Base-by-base conservation (phyloP, 2,329 filamentous ascomycete genomes). In the Cryphonectria carpinicola region DNA sequence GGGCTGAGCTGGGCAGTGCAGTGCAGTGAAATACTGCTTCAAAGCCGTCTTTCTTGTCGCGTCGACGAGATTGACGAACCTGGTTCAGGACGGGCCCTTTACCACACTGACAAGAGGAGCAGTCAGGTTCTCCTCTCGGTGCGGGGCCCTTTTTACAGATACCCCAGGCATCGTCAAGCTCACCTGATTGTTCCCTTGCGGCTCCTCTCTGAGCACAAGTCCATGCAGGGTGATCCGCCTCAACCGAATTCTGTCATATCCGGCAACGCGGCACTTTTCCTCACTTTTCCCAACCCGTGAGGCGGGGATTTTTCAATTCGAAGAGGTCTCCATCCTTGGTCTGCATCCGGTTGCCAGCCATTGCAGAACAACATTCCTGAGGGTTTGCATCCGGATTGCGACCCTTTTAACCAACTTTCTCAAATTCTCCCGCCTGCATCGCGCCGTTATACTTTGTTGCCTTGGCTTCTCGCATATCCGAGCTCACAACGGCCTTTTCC, bases 131-230 rank as follows among this genome's bases (percentile, higher is more conserved):
- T 63, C 58, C 17, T 62, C 32, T 35, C 58, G 22, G 58, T 62
- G 58, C 58, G 58, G 58, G 58, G 58, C 58, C 58, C 19, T 37
- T 37, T 41, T 19, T 25, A 14, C 58, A 28, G 39, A 25, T n/a
- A 25, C 19, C 37, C 37, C 22, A 64, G n/a, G 61, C 61, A 64
- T 64, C 61, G 37, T 64, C 58, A 46, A 64, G 62, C 62, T 69
- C 70, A 69, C 62, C 70, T 39, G 54, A 67, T 69, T 69, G 28
- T 65, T 66, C 67, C 60, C 62, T 61, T 58, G 54, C 56, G 68
- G 52, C 66, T 62, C 69, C 63, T 66, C 66, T 56, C 46, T 60
- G 49, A 28, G 19, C 61, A n/a, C 32, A 4, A 46, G 39, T 46
- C 25, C 39, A 41, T 64, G 61, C 61, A 58, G 39, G 41, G 37